These are phyloP conservation scores for Boletus sp. DNA, from an alignment of 1,284 basidiomycete species.

Conservation along the genomic window DNA sequence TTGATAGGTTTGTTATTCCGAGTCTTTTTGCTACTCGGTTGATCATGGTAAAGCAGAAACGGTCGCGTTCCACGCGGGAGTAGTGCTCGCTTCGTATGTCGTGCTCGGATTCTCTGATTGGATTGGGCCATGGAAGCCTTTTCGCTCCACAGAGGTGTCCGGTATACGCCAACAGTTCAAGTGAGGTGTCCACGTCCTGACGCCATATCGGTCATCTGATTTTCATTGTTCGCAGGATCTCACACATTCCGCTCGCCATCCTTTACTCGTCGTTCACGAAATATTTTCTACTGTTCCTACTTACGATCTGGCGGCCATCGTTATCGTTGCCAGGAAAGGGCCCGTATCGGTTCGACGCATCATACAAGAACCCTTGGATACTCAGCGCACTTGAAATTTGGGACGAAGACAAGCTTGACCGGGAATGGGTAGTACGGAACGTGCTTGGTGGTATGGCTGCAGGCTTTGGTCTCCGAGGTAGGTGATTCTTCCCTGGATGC, in stretches of 20 bases:
- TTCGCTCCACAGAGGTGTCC: conserved; percentile 32
- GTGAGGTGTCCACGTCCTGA: conserved; percentile 30
- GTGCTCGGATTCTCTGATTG: conserved; percentile 43
- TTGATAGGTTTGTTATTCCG: conserved; percentile 44
- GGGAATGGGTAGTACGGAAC: conserved; percentile 82
- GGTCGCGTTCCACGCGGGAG: conserved; percentile 63
- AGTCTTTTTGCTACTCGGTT: not conserved
- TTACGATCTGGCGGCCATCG: conserved; percentile 78
- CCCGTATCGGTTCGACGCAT: conserved; percentile 25
- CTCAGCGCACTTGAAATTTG: conserved; percentile 44
- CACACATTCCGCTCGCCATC: conserved; percentile 74
- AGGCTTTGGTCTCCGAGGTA: conserved; percentile 64
- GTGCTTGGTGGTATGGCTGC: conserved; percentile 82
- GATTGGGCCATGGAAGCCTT: conserved; percentile 24
- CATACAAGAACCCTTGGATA: conserved; percentile 35
- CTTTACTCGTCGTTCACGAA: conserved; percentile 88
- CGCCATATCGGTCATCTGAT: not conserved
- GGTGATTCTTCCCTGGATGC: not conserved
- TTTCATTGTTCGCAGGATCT: conserved; percentile 44
- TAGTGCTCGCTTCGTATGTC: conserved; percentile 53
- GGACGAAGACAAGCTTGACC: conserved; percentile 68
- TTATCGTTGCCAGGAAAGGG: conserved; percentile 22
- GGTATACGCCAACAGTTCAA: conserved; percentile 60
- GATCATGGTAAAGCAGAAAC: conserved; percentile 48
- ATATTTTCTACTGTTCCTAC: conserved; percentile 75